Evolutionary conservation across 2,329 filamentous ascomycete species (phyloP), one percentile per base, ranked within the genome.

Genomic region (Ophidiomyces ophidiicola): DNA sequence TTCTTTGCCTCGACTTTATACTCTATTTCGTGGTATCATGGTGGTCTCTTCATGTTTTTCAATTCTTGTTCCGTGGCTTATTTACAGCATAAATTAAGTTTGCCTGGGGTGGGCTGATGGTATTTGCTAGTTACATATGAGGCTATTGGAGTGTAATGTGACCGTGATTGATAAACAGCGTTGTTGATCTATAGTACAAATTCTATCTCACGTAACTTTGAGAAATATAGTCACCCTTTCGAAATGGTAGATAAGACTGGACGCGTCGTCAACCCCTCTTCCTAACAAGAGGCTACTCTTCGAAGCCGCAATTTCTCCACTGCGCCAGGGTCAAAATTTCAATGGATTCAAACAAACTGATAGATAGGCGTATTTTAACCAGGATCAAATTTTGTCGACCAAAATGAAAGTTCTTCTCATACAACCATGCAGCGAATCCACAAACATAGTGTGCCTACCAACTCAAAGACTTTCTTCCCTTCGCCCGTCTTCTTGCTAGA

Each of bases 401-500:
- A n/a, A n/a, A n/a, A n/a, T n/a, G n/a, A n/a, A n/a, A n/a, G n/a
- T n/a, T n/a, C n/a, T n/a, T n/a, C n/a, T n/a, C n/a, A n/a, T n/a
- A n/a, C n/a, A n/a, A n/a, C n/a, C n/a, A n/a, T n/a, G n/a, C n/a
- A n/a, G n/a, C n/a, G n/a, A n/a, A n/a, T n/a, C n/a, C n/a, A n/a
- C n/a, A n/a, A n/a, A n/a, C n/a, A n/a, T n/a, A n/a, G n/a, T n/a
- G n/a, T n/a, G n/a, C n/a, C 12, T 39, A 74, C 64, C 71, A 72
- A 53, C 67, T 72, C 56, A 73, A 52, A 35, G 54, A 60, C 47
- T 56, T 66, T 55, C 72, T 63, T 17, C 69, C 68, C 63, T 72
- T 76, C 41, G 64, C 53, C 50, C 63, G 59, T 54, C 74, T 62
- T 52, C 72, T 62, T 56, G 64, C 66, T 47, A 79, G 47, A 34